Percentiles rank a stretch among this genome's conserved stretches.
Conservation (phyloP, 345 rosid species). For the Toxicodendron radicans region DNA sequence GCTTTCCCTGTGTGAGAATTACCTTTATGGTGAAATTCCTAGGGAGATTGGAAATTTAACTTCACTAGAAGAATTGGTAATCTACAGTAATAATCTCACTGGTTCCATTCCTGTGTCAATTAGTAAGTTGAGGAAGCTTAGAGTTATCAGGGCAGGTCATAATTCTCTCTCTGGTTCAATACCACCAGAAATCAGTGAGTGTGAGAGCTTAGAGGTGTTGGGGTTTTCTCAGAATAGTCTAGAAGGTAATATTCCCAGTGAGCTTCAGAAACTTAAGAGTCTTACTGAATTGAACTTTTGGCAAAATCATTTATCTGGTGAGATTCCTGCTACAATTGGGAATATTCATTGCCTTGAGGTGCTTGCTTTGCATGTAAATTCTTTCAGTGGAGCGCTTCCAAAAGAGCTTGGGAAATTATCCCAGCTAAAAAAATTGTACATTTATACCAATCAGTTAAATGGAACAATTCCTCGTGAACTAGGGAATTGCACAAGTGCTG, state of each 20-base stretch:
- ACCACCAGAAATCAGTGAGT: conserved; percentile 67
- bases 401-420: conserved; percentile 55
- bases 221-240: conserved; percentile 80
- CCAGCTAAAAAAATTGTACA: conserved; percentile 51
- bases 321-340: conserved; percentile 63
- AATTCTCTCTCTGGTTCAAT: conserved; percentile 67
- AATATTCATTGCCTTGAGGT: conserved; percentile 57
- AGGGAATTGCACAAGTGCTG: conserved; percentile 50
- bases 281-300: conserved; percentile 67
- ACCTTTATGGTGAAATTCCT: conserved; percentile 58
- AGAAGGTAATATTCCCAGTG: conserved; percentile 65
- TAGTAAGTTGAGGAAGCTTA: conserved; percentile 49
- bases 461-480: conserved; percentile 70
- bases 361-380: conserved; percentile 75
- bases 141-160: conserved; percentile 65
- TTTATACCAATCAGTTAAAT: conserved; percentile 68
- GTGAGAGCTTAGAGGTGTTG: conserved; percentile 62
- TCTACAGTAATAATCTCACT: conserved; percentile 70
- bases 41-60: conserved; percentile 49
- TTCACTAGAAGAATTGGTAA: conserved; percentile 61
- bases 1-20: conserved; percentile 55
- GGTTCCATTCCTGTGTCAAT: conserved; percentile 59
- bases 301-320: conserved; percentile 68
- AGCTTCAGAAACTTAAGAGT: conserved; percentile 53
- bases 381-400: conserved; percentile 59